phyloP scores from a whole-genome alignment of 2,329 filamentous ascomycete species.

The Paraphaeosphaeria minitans region DNA sequence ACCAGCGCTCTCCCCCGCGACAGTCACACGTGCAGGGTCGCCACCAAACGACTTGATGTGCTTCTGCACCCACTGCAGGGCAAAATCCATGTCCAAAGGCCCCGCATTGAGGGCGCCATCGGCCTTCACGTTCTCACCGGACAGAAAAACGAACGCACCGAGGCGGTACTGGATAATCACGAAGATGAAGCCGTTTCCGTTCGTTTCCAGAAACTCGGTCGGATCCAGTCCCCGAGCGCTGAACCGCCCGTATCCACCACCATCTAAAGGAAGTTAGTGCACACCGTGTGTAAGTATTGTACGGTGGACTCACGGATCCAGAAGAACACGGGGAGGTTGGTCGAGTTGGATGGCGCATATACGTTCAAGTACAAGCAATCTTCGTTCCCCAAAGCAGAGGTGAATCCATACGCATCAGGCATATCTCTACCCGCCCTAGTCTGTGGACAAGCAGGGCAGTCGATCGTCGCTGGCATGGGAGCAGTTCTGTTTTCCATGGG shows the following conservation, averaged over 20 bases:
- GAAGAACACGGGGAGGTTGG: conserved; percentile 60
- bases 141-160: conserved; percentile 66
- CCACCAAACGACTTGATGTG: conserved; percentile 61
- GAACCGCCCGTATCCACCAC: conserved; percentile 47
- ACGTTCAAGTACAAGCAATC: conserved; percentile 52
- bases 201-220: conserved; percentile 46
- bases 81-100: conserved; percentile 65
- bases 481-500: conserved; percentile 50
- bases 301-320: conserved; percentile 52
- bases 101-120: conserved; percentile 67
- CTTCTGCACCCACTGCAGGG: conserved; percentile 65
- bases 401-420: conserved; percentile 37
- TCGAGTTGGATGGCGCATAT: conserved; percentile 47
- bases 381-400: conserved; percentile 41
- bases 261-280: conserved; percentile 36
- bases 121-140: conserved; percentile 59
- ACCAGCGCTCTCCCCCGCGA: conserved; percentile 67
- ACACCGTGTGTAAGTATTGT: not conserved
- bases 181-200: conserved; percentile 56
- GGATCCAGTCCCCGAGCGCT: conserved; percentile 37
- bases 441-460: conserved; percentile 46
- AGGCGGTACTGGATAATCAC: conserved; percentile 60
- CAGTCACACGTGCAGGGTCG: conserved; percentile 62
- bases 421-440: conserved; percentile 35
- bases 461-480: conserved; percentile 50